Percentiles rank a stretch among this genome's conserved stretches.
phyloP scores from a whole-genome alignment of 2,329 filamentous ascomycete species.

The Colletotrichum sublineola region DNA sequence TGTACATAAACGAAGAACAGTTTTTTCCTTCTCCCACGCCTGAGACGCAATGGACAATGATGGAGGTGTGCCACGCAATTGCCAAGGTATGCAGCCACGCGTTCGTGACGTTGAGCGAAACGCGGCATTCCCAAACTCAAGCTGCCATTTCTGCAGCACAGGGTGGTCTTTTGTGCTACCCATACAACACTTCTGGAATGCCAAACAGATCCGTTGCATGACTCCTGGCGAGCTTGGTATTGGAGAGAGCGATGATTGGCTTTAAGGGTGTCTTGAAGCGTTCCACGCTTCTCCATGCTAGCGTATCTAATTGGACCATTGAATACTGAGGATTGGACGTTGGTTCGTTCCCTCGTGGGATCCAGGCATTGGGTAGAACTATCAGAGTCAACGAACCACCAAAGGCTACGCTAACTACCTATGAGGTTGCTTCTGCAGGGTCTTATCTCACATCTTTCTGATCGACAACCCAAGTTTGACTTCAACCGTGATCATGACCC shows the following conservation, averaged over 20 bases:
- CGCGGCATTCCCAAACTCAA: no score
- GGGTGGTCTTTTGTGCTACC: neutral
- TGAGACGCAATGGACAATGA: no score
- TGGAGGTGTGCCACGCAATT: neutral
- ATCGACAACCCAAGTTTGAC: neutral
- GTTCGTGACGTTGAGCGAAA: neutral
- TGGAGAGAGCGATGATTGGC: neutral
- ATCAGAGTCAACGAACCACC: neutral
- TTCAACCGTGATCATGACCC: neutral
- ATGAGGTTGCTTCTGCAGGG: slow-evolving; percentile 19
- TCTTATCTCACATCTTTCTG: slow-evolving; percentile 11
- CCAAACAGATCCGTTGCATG: neutral
- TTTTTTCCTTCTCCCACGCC: neutral
- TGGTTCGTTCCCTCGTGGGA: neutral
- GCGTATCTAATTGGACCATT: neutral
- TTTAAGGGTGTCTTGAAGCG: neutral
- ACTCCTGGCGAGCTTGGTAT: neutral
- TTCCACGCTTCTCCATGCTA: neutral
- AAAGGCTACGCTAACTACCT: neutral
- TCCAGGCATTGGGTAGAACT: neutral
- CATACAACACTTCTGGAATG: fast-evolving
- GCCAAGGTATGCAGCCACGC: neutral
- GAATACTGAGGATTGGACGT: no score
- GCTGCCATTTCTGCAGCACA: neutral
- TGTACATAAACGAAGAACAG: neutral